A percentile compares a stretch with the other conserved stretches of the same genome.
phyloP scores from a whole-genome alignment of 108 stramenopile genomes.

The Phaeodactylum tricornutum region DNA sequence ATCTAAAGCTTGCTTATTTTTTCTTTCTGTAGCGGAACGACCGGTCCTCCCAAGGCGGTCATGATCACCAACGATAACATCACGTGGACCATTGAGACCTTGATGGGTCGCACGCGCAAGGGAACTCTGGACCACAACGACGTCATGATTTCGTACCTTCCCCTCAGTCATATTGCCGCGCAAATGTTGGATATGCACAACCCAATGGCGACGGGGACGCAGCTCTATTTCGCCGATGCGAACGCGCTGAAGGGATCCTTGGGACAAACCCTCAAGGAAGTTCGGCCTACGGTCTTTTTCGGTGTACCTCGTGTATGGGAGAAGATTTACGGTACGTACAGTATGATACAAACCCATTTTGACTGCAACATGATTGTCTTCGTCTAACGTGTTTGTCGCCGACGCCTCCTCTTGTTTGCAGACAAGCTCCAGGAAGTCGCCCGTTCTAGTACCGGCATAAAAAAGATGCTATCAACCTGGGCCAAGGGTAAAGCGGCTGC shows the following conservation, averaged over 20 bases:
- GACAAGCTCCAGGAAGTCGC: constrained; percentile 68
- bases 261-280: constrained; percentile 34
- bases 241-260: constrained; percentile 63
- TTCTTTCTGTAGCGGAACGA: too few species aligned
- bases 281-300: constrained; percentile 74
- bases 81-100: constrained; percentile 28
- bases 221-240: constrained; percentile 57
- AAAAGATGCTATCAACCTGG: constrained; percentile 52
- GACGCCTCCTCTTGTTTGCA: not conserved
- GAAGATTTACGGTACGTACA: constrained; percentile 55
- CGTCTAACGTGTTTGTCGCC: too few species aligned
- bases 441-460: constrained; percentile 17
- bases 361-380: not conserved
- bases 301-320: constrained; percentile 85
- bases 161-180: constrained; percentile 52
- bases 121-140: constrained; percentile 12
- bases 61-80: constrained; percentile 80
- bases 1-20: too few species aligned
- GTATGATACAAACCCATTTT: too few species aligned
- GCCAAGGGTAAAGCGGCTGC: constrained; percentile 36
- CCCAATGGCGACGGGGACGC: constrained; percentile 30
- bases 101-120: constrained; percentile 7
- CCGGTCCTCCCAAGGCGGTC: constrained; percentile 75
- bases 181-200: constrained; percentile 37
- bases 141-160: constrained; percentile 32